Conservation (phyloP, 2,329 filamentous ascomycete species). For the Alternaria rosae region DNA sequence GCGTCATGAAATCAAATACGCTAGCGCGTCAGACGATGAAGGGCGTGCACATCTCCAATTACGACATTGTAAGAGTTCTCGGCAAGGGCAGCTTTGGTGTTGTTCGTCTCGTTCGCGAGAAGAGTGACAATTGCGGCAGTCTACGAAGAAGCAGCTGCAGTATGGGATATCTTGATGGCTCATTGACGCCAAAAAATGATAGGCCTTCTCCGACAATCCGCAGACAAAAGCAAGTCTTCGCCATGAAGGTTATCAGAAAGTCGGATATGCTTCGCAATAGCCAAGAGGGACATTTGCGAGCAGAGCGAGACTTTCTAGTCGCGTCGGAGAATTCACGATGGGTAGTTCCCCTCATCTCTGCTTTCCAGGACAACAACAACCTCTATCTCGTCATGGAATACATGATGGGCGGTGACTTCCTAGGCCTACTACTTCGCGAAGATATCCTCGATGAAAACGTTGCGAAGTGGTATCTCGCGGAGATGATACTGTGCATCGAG, state of each 20-base stretch:
- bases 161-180: slow-evolving; percentile 19
- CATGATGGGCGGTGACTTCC: slow-evolving; percentile 95
- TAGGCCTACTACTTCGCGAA: slow-evolving; percentile 84
- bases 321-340: slow-evolving; percentile 86
- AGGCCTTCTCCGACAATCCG: not conserved
- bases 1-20: slow-evolving; percentile 72
- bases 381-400: slow-evolving; percentile 98
- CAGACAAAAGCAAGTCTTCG: slow-evolving; percentile 69
- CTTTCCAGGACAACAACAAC: slow-evolving; percentile 84
- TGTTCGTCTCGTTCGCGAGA: slow-evolving; percentile 83
- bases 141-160: slow-evolving; percentile 20
- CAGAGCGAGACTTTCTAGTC: slow-evolving; percentile 91
- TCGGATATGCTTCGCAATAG: slow-evolving; percentile 89
- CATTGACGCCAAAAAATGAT: slow-evolving; percentile 4
- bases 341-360: slow-evolving; percentile 86
- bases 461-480: slow-evolving; percentile 86
- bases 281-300: slow-evolving; percentile 90
- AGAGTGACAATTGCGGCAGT: slow-evolving; percentile 31
- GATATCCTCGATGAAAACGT: slow-evolving; percentile 80
- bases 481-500: slow-evolving; percentile 96
- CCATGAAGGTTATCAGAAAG: slow-evolving; percentile 97
- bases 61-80: slow-evolving; percentile 80
- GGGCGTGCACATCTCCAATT: slow-evolving; percentile 67
- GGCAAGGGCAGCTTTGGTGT: slow-evolving; percentile 96
- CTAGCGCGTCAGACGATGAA: slow-evolving; percentile 57